These are phyloP conservation scores for Diaporthe batatas DNA, from an alignment of 2,329 filamentous ascomycete genomes.

Conservation along the genomic window DNA sequence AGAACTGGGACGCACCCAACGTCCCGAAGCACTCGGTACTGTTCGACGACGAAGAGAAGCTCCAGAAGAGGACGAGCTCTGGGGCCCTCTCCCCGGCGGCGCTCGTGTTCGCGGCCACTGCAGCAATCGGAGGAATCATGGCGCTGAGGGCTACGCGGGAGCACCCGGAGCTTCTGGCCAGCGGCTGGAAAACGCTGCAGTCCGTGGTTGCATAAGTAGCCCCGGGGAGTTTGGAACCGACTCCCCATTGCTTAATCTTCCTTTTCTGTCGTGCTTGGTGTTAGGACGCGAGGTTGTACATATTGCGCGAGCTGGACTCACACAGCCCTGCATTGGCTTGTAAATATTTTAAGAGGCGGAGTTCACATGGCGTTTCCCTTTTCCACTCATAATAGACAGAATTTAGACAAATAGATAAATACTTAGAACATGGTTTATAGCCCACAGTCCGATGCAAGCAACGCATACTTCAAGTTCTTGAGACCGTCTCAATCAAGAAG, in stretches of 20 bases:
- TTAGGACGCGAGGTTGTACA: background rate
- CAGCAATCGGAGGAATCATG: background rate
- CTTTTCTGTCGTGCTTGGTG: background rate
- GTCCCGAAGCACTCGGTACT: slow-evolving; percentile 3
- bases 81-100: background rate
- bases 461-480: background rate
- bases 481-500: background rate
- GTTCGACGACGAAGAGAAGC: slow-evolving; percentile 9
- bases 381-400: background rate
- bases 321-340: background rate
- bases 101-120: background rate
- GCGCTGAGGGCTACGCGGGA: slow-evolving; percentile 2
- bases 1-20: background rate
- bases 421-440: background rate
- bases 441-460: too few species aligned
- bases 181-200: slow-evolving; percentile 7
- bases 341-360: background rate
- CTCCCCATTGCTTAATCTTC: background rate
- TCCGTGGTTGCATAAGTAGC: background rate
- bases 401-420: background rate
- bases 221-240: too few species aligned
- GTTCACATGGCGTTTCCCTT: background rate
- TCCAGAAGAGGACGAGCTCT: background rate
- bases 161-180: background rate
- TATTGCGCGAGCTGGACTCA: background rate